Conservation (phyloP, 768 basidiomycete species). For the Favolaschia claudopus region DNA sequence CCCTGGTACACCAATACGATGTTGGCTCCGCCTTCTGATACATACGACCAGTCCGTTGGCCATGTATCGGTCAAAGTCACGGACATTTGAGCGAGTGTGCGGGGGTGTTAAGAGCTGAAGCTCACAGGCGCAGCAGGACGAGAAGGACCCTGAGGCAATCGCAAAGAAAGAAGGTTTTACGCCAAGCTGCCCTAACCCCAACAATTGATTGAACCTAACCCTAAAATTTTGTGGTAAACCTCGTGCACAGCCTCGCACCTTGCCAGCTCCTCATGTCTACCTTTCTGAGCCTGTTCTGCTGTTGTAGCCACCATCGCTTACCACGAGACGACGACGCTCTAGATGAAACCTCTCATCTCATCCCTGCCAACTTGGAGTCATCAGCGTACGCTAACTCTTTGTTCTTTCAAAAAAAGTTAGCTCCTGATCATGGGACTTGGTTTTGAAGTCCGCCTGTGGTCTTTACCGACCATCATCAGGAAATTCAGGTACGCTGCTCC, state of each 20-base stretch:
- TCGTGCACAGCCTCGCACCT: background rate
- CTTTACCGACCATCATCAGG: constrained; percentile 61
- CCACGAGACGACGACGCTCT: background rate
- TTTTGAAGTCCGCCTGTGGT: constrained; percentile 38
- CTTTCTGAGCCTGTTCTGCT: constrained; percentile 20
- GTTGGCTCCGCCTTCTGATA: constrained; percentile 93
- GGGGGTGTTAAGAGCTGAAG: too few species aligned
- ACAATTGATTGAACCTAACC: too few species aligned
- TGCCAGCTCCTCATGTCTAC: constrained; percentile 16
- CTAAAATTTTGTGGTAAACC: too few species aligned
- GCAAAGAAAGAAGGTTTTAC: too few species aligned
- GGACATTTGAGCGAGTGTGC: too few species aligned
- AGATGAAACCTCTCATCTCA: constrained; percentile 21
- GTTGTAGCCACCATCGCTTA: constrained; percentile 11
- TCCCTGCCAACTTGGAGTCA: constrained; percentile 21
- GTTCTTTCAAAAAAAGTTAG: constrained; percentile 33
- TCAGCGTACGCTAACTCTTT: constrained; percentile 6
- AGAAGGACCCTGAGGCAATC: background rate
- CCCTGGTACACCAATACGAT: constrained; percentile 88
- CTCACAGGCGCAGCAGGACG: background rate
- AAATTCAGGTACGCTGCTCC: too few species aligned
- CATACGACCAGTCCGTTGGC: constrained; percentile 77
- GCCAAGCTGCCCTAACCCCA: too few species aligned
- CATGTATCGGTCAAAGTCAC: constrained; percentile 36
- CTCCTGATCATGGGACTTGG: constrained; percentile 1